These are phyloP conservation scores for Cucumis cinereus DNA, from an alignment of 306 rosid species.

Conservation along the genomic window DNA sequence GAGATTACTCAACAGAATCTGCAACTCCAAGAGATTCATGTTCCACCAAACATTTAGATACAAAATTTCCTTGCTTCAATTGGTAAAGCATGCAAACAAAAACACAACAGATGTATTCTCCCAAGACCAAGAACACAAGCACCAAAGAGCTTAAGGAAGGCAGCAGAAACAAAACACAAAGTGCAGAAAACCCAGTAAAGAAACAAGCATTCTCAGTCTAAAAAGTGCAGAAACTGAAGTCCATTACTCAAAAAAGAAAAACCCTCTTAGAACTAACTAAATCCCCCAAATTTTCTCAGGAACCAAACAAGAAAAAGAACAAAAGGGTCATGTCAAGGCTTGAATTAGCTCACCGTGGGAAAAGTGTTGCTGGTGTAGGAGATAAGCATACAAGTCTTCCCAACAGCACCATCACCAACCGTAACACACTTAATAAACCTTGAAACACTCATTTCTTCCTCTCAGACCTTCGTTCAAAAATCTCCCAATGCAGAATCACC, in stretches of 20 bases:
- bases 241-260: neutral
- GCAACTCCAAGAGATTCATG: neutral
- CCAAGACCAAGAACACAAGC: neutral
- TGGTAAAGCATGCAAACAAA: neutral
- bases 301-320: constrained; percentile 11
- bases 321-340: neutral
- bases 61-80: neutral
- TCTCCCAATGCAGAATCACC: neutral
- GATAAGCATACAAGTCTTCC: constrained; percentile 97
- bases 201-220: neutral
- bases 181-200: neutral
- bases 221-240: neutral
- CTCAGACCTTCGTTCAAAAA: neutral
- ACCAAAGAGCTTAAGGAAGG: neutral
- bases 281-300: neutral
- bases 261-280: neutral
- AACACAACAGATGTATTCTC: neutral
- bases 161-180: neutral
- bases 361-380: constrained; percentile 97
- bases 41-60: constrained; percentile 1
- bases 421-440: constrained; percentile 95
- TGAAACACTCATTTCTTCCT: constrained; percentile 65
- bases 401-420: constrained; percentile 93
- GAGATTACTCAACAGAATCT: neutral
- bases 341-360: constrained; percentile 50